phyloP scores from a whole-genome alignment of 495 filamentous ascomycete species.

The Cairneyella variabilis region DNA sequence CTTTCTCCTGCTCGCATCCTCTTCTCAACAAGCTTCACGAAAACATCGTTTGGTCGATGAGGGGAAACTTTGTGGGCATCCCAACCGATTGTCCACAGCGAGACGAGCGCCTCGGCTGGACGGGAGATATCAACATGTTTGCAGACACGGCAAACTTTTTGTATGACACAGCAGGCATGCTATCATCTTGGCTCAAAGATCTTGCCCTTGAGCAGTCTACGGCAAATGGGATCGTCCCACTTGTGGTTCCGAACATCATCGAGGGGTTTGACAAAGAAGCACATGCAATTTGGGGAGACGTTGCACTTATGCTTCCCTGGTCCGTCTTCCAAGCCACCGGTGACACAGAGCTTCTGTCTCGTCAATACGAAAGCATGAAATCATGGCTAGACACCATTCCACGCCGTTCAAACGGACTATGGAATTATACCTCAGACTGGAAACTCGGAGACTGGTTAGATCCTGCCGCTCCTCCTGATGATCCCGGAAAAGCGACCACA shows the following conservation, averaged over 20 bases:
- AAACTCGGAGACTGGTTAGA: slow-evolving; percentile 53
- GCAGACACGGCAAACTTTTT: slow-evolving; percentile 43
- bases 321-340: slow-evolving; percentile 37
- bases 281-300: slow-evolving; percentile 46
- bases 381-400: slow-evolving; percentile 36
- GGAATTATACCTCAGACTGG: slow-evolving; percentile 28
- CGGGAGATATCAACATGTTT: slow-evolving; percentile 48
- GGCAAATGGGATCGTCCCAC: slow-evolving; percentile 6
- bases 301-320: slow-evolving; percentile 38
- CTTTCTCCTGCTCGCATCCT: slow-evolving; percentile 41
- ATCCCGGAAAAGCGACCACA: slow-evolving; percentile 37
- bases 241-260: slow-evolving; percentile 12
- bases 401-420: slow-evolving; percentile 30
- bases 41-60: slow-evolving; percentile 49
- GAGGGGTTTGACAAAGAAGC: slow-evolving; percentile 10
- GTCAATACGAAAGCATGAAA: slow-evolving; percentile 40
- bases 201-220: slow-evolving; percentile 27
- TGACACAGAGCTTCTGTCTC: slow-evolving; percentile 35
- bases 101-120: slow-evolving; percentile 54
- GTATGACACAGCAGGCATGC: slow-evolving; percentile 45
- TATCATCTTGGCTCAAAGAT: slow-evolving; percentile 36
- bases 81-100: slow-evolving; percentile 54
- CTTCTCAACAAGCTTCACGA: slow-evolving; percentile 44
- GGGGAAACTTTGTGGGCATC: slow-evolving; percentile 47
- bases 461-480: slow-evolving; percentile 39